These are phyloP conservation scores for Phytophthora macrochlamydospora DNA, from an alignment of 352 stramenopile genomes.

Conservation along the genomic window DNA sequence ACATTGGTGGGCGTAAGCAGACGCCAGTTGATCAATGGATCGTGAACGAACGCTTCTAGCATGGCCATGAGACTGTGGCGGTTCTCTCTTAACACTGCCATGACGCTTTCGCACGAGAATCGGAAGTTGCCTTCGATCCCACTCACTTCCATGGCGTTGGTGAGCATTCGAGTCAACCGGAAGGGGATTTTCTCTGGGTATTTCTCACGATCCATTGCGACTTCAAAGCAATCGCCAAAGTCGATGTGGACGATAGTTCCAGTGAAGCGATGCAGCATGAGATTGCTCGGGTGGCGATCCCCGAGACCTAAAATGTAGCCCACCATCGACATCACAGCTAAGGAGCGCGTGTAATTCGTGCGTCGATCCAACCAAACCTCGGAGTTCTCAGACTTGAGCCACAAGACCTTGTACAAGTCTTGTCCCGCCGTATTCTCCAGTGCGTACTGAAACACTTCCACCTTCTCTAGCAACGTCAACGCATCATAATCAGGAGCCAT, in stretches of 20 bases:
- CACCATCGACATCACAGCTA: slow-evolving; percentile 99
- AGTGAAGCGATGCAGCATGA: slow-evolving; percentile 99
- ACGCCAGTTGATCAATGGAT: slow-evolving; percentile 98
- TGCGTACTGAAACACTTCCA: slow-evolving; percentile 97
- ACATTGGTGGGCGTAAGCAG: slow-evolving; percentile 80
- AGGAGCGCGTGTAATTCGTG: slow-evolving; percentile 96
- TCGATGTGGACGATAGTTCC: slow-evolving; percentile 98
- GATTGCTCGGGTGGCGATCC: slow-evolving; percentile 99
- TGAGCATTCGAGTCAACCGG: slow-evolving; percentile 98
- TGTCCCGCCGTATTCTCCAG: slow-evolving; percentile 94
- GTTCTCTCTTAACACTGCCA: slow-evolving; percentile 97
- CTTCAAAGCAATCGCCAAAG: slow-evolving; percentile 98
- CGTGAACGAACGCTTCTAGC: slow-evolving; percentile 99
- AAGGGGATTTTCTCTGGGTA: slow-evolving; percentile 99
- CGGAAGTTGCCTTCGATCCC: slow-evolving; percentile 99
- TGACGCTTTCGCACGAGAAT: slow-evolving; percentile 97
- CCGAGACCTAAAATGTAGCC: slow-evolving; percentile 99
- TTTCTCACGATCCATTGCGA: slow-evolving; percentile 98
- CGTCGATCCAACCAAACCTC: slow-evolving; percentile 98
- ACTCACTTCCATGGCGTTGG: slow-evolving; percentile 98
- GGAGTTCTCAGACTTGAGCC: slow-evolving; percentile 97
- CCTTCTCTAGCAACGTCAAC: slow-evolving; percentile 97
- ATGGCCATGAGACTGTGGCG: slow-evolving; percentile 98
- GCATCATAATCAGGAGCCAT: slow-evolving; percentile 96
- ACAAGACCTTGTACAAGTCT: slow-evolving; percentile 97